Conservation (phyloP, 2,329 filamentous ascomycete species). For the Albifimbria verrucaria region DNA sequence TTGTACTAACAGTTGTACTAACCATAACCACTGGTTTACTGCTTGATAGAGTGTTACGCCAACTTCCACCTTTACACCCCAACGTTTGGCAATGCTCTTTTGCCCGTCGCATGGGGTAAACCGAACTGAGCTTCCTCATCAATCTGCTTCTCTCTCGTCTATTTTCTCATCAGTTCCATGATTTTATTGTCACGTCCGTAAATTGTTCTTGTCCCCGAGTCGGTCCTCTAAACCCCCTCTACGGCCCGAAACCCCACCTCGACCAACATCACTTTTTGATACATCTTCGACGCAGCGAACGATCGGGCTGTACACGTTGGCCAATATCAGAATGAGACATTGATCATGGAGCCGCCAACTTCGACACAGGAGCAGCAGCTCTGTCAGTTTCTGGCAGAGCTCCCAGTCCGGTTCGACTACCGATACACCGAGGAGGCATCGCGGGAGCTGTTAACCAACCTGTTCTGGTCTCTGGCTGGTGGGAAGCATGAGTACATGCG, state of each 20-base stretch:
- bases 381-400: conserved; percentile 74
- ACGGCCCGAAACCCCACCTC: background rate
- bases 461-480: conserved; percentile 85
- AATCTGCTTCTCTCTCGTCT: no score
- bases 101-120: no score
- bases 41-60: background rate
- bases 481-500: conserved; percentile 70
- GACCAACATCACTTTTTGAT: no score
- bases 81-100: background rate
- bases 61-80: background rate
- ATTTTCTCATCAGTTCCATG: no score
- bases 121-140: no score
- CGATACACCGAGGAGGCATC: conserved; percentile 72
- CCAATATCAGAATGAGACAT: conserved; percentile 22
- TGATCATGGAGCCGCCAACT: conserved; percentile 51
- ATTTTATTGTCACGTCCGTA: no score
- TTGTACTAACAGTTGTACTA: no score
- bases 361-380: conserved; percentile 76
- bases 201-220: no score
- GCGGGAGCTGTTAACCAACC: conserved; percentile 68
- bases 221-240: no score
- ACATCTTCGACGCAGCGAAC: background rate
- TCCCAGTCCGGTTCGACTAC: conserved; percentile 70
- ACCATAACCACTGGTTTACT: no score
- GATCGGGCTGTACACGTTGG: background rate